Evolutionary conservation across 495 filamentous ascomycete species (phyloP), one percentile per base, ranked within the genome.

Genomic region (Podospora appendiculata): DNA sequence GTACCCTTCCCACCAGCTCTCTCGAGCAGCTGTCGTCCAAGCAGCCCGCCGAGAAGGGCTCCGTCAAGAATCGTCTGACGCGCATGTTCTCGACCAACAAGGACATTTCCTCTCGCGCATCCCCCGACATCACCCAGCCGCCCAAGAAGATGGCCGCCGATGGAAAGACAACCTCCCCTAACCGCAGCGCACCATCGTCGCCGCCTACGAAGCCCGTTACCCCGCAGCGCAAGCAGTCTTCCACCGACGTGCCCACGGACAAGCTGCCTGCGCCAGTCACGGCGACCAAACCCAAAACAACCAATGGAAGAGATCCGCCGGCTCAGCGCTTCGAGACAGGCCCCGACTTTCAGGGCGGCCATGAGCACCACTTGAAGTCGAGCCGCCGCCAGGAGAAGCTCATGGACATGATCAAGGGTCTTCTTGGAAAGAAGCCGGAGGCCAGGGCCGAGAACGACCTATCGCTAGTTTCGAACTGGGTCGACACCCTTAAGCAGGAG

Each of bases 401-500:
- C 51, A 84, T 87, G n/a, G 88, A 91, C 62, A 84, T 98, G 75
- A 81, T 95, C 57, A 85, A 90, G 54, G 82, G 87, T 55, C 80
- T 96, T 64, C 73, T 97, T 11, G 87, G 85, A 45, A 87, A 86
- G 65, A 85, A 83, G 60, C 82, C 81, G 61, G 86, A 89, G 41
- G 83, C 88, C 48, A 75, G 81, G 25, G 71, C 79, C 7, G 88
- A 94, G 54, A 83, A 89, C 60, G 89, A 95, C 57, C 77, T 97
- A 32, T 96, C 91, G 11, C 76, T 98, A 50, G 91, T 96, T 76
- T 93, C 91, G 8, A 88, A 79, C 55, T 97, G 93, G 93, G 90
- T 96, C 34, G 92, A 96, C 68, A 91, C 93, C 59, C 79, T 96
- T 53, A 89, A 88, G 64, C 84, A 74, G 57, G 93, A 98, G 68